These are phyloP conservation scores for Trichoderma sp. DNA, from an alignment of 2,329 filamentous ascomycete genomes.

Conservation along the genomic window DNA sequence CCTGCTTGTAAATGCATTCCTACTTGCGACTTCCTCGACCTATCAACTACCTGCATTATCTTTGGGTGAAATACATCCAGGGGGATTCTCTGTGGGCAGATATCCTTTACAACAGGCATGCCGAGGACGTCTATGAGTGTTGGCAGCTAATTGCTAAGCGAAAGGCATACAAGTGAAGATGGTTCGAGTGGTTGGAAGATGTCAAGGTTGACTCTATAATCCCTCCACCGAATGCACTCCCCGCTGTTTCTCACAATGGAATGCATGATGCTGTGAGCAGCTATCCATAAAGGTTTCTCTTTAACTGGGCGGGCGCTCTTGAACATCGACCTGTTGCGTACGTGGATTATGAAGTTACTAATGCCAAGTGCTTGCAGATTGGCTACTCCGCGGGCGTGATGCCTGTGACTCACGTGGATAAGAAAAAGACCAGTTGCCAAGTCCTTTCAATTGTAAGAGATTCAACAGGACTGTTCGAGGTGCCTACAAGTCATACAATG, in stretches of 20 bases:
- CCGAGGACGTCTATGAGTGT: slow-evolving; percentile 62
- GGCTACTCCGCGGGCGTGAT: slow-evolving; percentile 84
- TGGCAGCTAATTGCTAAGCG: slow-evolving; percentile 56
- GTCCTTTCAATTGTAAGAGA: slow-evolving; percentile 56
- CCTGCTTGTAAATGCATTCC: slow-evolving; percentile 70
- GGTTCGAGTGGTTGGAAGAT: slow-evolving; percentile 56
- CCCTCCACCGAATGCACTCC: slow-evolving; percentile 84
- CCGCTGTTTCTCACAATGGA: slow-evolving; percentile 79
- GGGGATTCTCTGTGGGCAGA: slow-evolving; percentile 76
- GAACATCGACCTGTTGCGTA: not conserved
- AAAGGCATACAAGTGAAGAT: slow-evolving; percentile 39
- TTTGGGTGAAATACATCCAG: slow-evolving; percentile 83
- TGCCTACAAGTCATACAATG: slow-evolving; percentile 84
- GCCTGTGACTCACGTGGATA: slow-evolving; percentile 82
- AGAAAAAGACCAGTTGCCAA: slow-evolving; percentile 63
- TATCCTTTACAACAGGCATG: slow-evolving; percentile 55
- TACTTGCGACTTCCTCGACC: slow-evolving; percentile 72
- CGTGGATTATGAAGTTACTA: not conserved
- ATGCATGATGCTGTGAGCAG: slow-evolving; percentile 84
- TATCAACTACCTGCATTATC: slow-evolving; percentile 81
- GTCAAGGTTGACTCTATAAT: slow-evolving; percentile 74
- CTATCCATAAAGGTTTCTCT: slow-evolving; percentile 91
- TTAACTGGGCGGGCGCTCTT: slow-evolving; percentile 67
- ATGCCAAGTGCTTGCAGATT: slow-evolving; percentile 49
- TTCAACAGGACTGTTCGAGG: slow-evolving; percentile 79